Conservation (phyloP, 2,329 filamentous ascomycete genomes). For the Trichoderma sp. region DNA sequence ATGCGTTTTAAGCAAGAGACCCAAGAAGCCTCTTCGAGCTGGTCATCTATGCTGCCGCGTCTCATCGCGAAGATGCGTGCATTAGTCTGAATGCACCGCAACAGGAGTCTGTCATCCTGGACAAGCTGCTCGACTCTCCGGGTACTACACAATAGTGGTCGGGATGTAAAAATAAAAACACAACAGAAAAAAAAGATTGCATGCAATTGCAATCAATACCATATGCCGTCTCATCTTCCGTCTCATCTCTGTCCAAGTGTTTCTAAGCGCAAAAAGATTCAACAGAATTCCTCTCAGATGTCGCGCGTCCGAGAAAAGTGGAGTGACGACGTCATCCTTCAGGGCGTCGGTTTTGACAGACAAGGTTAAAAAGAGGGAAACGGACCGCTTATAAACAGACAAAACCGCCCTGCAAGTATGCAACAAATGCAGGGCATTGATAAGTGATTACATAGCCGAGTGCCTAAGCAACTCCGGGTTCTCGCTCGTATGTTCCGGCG, state of each 20-base stretch:
- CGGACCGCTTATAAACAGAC: neutral
- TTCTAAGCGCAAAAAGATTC: neutral
- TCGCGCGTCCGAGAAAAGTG: neutral
- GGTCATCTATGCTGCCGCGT: neutral
- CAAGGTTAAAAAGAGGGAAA: neutral
- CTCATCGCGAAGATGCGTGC: neutral
- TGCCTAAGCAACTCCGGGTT: neutral
- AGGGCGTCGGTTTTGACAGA: neutral
- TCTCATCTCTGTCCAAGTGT: too few relatives aligned
- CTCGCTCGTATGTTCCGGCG: neutral
- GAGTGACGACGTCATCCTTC: constrained; percentile 1
- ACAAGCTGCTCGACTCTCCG: neutral
- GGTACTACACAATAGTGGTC: neutral
- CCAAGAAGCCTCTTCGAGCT: neutral
- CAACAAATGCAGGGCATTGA: neutral
- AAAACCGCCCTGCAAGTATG: neutral
- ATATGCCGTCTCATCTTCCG: too few relatives aligned
- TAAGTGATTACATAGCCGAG: neutral
- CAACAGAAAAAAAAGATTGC: neutral
- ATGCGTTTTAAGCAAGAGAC: neutral
- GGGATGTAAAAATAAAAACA: neutral
- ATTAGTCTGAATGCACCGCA: neutral
- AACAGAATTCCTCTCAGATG: neutral
- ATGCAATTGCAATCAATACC: neutral
- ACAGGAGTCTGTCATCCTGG: neutral